Conservation (phyloP, 2,329 filamentous ascomycete genomes). For the Fusarium sp. region DNA sequence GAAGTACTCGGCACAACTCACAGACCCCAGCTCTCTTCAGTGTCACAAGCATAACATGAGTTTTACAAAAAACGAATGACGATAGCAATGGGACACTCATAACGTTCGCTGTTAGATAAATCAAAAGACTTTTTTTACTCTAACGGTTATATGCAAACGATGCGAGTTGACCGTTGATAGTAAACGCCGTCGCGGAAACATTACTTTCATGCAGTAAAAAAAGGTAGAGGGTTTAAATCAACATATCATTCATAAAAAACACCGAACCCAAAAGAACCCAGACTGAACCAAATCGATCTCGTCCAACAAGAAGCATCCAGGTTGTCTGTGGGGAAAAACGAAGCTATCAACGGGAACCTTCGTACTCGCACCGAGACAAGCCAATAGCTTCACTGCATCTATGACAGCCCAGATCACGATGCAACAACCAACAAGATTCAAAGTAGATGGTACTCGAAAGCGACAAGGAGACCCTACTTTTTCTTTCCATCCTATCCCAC, state of each 20-base stretch:
- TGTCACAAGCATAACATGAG: slow-evolving; percentile 11
- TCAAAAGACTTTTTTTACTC: neutral
- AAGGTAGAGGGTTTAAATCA: neutral
- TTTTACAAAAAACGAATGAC: slow-evolving; percentile 28
- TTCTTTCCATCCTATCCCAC: neutral
- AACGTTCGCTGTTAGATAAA: slow-evolving; percentile 10
- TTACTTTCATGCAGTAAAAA: neutral
- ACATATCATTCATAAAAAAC: neutral
- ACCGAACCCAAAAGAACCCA: neutral
- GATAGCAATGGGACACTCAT: slow-evolving; percentile 27
- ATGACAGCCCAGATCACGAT: slow-evolving; percentile 31
- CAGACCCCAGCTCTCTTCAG: neutral
- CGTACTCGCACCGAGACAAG: neutral
- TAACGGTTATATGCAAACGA: slow-evolving; percentile 19
- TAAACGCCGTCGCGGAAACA: neutral
- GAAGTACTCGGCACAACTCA: neutral
- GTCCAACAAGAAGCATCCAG: neutral
- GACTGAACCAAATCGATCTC: neutral
- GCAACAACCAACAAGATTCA: slow-evolving; percentile 3
- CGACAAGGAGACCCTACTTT: slow-evolving; percentile 26
- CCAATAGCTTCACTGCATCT: slow-evolving; percentile 19
- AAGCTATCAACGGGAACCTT: neutral
- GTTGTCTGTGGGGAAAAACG: neutral
- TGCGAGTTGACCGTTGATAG: slow-evolving; percentile 15
- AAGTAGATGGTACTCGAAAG: slow-evolving; percentile 30